A percentile compares a stretch with the other conserved stretches of the same genome.
phyloP scores from a whole-genome alignment of 2,329 filamentous ascomycete genomes.

The Raffaelea albimanens region DNA sequence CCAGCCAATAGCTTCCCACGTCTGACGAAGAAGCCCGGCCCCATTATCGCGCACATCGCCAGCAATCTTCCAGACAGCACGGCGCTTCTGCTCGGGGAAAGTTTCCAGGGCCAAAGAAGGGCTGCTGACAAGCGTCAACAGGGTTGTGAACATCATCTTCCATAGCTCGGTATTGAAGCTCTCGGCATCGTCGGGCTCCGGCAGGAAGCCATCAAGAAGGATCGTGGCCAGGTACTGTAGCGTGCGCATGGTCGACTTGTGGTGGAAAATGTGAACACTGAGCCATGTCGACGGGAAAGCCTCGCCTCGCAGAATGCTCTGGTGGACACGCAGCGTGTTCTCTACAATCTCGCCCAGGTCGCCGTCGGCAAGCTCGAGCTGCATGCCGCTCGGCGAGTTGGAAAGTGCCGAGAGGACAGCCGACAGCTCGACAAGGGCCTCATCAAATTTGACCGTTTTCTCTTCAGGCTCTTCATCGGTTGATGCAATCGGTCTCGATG shows the following conservation, averaged over 20 bases:
- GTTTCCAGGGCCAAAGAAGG: slow-evolving; percentile 85
- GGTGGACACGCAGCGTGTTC: slow-evolving; percentile 72
- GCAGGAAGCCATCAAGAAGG: slow-evolving; percentile 74
- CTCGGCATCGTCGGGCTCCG: slow-evolving; percentile 84
- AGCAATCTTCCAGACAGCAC: slow-evolving; percentile 97
- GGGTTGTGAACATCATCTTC: slow-evolving; percentile 84
- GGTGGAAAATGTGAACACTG: slow-evolving; percentile 86
- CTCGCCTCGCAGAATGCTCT: slow-evolving; percentile 80
- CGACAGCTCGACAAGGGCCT: slow-evolving; percentile 79
- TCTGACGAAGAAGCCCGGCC: slow-evolving; percentile 71
- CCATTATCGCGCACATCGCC: slow-evolving; percentile 91
- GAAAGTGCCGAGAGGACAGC: slow-evolving; percentile 77
- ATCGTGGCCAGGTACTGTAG: slow-evolving; percentile 74
- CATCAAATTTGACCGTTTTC: slow-evolving; percentile 52
- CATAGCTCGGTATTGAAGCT: slow-evolving; percentile 87
- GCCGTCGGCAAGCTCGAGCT: slow-evolving; percentile 64
- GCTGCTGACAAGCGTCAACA: slow-evolving; percentile 83
- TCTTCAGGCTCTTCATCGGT: slow-evolving; percentile 20
- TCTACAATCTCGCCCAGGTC: slow-evolving; percentile 68
- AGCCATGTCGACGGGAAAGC: slow-evolving; percentile 87
- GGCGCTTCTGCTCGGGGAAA: slow-evolving; percentile 90
- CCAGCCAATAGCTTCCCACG: slow-evolving; percentile 97
- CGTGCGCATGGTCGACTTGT: slow-evolving; percentile 79
- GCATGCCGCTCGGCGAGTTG: slow-evolving; percentile 62
- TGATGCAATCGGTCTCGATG: slow-evolving; percentile 52